Percentiles rank a stretch among this genome's conserved stretches.
These are phyloP conservation scores for Serendipita sp. DNA, from an alignment of 768 basidiomycete genomes.

Conservation along the genomic window DNA sequence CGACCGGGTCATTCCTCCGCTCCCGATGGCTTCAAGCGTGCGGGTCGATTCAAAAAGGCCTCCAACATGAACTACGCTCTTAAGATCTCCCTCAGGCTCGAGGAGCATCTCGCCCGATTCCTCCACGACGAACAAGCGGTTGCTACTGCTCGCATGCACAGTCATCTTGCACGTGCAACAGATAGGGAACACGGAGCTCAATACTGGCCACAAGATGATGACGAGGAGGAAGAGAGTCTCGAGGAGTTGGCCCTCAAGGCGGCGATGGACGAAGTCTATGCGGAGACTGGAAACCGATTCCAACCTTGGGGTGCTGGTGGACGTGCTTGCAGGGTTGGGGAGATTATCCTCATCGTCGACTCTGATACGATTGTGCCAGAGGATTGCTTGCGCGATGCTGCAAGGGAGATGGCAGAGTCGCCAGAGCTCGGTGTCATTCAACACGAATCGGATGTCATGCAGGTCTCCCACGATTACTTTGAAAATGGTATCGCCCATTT, in stretches of 20 bases:
- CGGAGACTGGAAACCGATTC: conserved; percentile 11
- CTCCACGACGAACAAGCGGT: conserved; percentile 21
- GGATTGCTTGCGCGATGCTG: conserved; percentile 28
- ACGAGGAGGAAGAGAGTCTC: conserved; percentile 15
- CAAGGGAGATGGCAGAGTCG: conserved; percentile 20
- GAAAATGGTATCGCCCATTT: conserved; percentile 88
- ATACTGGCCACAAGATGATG: conserved; percentile 14
- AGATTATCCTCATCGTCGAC: conserved; percentile 22
- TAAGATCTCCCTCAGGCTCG: conserved; percentile 43
- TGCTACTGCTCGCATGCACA: neutral
- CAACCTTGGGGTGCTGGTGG: conserved; percentile 19
- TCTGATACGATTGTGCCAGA: conserved; percentile 22
- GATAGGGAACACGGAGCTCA: neutral
- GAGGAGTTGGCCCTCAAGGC: conserved; percentile 15
- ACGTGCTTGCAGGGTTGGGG: conserved; percentile 19
- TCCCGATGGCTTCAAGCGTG: conserved; percentile 21
- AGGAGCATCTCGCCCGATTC: conserved; percentile 14
- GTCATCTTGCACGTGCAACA: neutral
- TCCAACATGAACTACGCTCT: conserved; percentile 80
- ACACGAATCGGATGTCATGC: conserved; percentile 56
- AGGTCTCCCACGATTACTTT: conserved; percentile 78
- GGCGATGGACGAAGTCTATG: conserved; percentile 19
- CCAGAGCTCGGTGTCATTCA: conserved; percentile 25
- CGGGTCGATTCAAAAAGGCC: conserved; percentile 29
- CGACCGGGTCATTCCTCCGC: conserved; percentile 34